A percentile compares a stretch with the other conserved stretches of the same genome.
Evolutionary conservation across 2,329 filamentous ascomycete species (phyloP).

Genomic region (Diaporthe aspalathi): DNA sequence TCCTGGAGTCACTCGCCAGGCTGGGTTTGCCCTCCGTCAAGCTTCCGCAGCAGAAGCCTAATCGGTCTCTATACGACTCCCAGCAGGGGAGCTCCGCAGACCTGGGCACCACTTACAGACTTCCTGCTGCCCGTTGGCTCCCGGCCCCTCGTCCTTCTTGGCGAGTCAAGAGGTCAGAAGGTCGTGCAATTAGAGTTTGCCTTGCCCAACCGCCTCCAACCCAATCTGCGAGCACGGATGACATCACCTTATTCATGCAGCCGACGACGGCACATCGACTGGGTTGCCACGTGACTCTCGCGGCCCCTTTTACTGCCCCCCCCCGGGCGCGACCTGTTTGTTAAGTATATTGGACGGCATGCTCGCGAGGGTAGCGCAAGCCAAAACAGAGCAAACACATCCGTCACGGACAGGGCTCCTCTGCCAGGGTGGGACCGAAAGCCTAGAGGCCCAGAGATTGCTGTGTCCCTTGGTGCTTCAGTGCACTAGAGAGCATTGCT

Average conservation of each 20-base stretch:
- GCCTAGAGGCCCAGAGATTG: neutral
- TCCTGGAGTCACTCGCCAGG: neutral
- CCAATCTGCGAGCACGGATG: constrained; percentile 25
- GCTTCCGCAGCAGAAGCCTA: constrained; percentile 25
- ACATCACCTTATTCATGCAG: constrained; percentile 30
- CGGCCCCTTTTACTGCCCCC: too few species aligned
- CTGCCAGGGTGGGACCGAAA: neutral
- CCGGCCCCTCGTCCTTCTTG: constrained; percentile 10
- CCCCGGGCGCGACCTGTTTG: too few species aligned
- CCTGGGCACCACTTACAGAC: too few species aligned
- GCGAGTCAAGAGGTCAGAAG: constrained; percentile 23
- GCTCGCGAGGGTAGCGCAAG: neutral
- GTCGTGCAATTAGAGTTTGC: constrained; percentile 36
- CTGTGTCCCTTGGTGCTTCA: neutral
- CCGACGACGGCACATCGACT: constrained; percentile 18
- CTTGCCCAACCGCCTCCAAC: constrained; percentile 32
- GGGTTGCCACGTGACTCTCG: constrained; percentile 29
- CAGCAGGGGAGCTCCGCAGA: neutral
- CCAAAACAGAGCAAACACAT: neutral
- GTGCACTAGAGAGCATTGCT: constrained; percentile 16
- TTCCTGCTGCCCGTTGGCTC: neutral
- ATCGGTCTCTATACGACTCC: neutral
- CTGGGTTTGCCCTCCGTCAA: constrained; percentile 6
- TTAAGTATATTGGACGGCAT: neutral
- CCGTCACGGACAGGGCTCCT: neutral